These are phyloP conservation scores for Tetragonia tetragonoides DNA, from an alignment of 148 eudicot genomes.

Conservation along the genomic window DNA sequence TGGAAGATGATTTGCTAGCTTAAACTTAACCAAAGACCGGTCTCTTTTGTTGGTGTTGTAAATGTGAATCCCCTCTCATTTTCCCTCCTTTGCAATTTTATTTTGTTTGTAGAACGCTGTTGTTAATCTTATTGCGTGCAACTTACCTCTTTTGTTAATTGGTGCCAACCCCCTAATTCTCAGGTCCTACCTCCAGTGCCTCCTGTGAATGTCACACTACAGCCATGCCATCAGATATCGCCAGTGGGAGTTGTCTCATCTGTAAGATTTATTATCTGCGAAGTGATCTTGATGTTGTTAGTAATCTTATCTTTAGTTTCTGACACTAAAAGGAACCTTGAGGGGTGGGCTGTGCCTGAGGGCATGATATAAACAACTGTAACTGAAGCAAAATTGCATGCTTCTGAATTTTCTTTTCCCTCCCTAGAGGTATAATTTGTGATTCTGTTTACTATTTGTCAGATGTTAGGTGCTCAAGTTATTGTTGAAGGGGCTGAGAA, in stretches of 20 bases:
- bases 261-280: slow-evolving; percentile 40
- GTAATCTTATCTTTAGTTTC: background rate
- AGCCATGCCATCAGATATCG: slow-evolving; percentile 63
- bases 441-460: slow-evolving; percentile 15
- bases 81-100: background rate
- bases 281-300: slow-evolving; percentile 8
- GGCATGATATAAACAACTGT: background rate
- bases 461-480: slow-evolving; percentile 77
- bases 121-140: background rate
- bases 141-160: background rate
- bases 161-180: background rate
- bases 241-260: slow-evolving; percentile 74
- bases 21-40: background rate
- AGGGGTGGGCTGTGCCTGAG: background rate
- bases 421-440: slow-evolving; percentile 1
- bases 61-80: background rate
- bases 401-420: background rate
- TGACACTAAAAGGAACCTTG: background rate
- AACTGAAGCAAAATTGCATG: background rate
- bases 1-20: background rate
- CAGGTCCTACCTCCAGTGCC: slow-evolving; percentile 91
- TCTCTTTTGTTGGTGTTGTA: background rate
- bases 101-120: background rate
- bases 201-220: slow-evolving; percentile 55
- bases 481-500: slow-evolving; percentile 87